Evolutionary conservation across 768 basidiomycete species (phyloP).

Genomic region (Lactifluus piperatus): DNA sequence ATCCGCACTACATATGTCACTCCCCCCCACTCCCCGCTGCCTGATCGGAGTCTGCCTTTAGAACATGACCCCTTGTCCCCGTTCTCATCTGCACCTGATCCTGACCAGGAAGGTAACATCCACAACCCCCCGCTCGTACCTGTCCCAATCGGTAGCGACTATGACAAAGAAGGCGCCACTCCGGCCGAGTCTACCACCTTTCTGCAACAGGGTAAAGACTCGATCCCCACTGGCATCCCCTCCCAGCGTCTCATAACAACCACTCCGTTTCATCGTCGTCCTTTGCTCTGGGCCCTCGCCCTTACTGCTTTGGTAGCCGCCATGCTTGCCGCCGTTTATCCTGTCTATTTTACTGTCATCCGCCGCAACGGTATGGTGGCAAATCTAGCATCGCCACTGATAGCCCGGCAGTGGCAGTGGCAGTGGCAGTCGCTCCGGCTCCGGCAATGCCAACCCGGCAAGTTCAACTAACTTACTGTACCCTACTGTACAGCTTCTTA

Average conservation of each 20-base stretch:
- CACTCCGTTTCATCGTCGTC: slow-evolving; percentile 3
- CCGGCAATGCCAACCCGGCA: background rate
- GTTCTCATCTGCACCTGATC: background rate
- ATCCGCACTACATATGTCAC: slow-evolving; percentile 8
- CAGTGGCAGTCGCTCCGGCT: background rate
- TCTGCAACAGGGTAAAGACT: background rate
- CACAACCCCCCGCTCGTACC: background rate
- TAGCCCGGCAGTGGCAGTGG: background rate
- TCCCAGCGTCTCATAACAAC: background rate
- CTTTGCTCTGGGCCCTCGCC: background rate
- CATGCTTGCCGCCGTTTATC: slow-evolving; percentile 1
- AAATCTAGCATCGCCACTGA: background rate
- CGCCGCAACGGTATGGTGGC: background rate
- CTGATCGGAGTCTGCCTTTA: background rate
- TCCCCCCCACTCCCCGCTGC: slow-evolving; percentile 3
- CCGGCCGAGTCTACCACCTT: background rate
- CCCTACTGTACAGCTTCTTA: too few relatives aligned
- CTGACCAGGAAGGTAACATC: background rate
- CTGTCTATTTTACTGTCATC: slow-evolving; percentile 4
- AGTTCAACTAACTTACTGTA: too few relatives aligned
- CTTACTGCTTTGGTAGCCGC: slow-evolving; percentile 4
- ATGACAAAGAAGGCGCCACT: background rate
- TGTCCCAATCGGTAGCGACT: background rate
- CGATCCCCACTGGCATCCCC: background rate
- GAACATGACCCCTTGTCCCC: slow-evolving; percentile 2